Base-by-base conservation (phyloP, 306 rosid genomes). In the Gastrolobium bilobum region DNA sequence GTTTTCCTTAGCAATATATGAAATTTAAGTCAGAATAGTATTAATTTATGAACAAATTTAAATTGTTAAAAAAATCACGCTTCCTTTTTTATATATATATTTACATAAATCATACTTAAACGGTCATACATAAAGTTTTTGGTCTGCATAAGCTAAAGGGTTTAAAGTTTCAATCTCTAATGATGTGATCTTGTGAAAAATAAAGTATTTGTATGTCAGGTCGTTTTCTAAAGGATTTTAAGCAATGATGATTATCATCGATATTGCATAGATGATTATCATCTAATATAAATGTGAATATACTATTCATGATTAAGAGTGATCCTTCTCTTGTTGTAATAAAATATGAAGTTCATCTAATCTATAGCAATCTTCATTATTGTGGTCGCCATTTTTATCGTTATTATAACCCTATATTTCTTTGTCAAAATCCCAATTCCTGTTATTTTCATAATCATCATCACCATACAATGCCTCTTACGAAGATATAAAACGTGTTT, bases 161-260 rank as follows among this genome's bases (percentile, higher is more conserved):
- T 31, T 9, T 11, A 13, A 61, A 9, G 26, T 61, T 35, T 15
- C 6, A 11, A 5, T 10, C 31, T 37, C 35, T 3, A 13, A 11
- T 13, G 20, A 6, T 58, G 9, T 13, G 68, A 51, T 51, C 6
- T 5, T 51, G 20, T 51, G 20, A 51, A 4, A 35, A 35, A 5
- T 35, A 35, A 61, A 11, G 68, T 46, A 20, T 11, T 68, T 0
- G 2, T 15, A 14, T 15, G 47, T 33, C 60, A 10, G n/a, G 75
- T 69, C 47, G 50, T 69, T 13, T 69, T 35, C 75, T 35, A 10
- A n/a, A 50, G 4, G 38, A 13, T 71, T 52, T 71, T 51, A 35
- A 13, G 35, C 14, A 52, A 70, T 51, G 35, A 15, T 14, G 2
- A 52, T 52, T 14, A 34, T 69, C 5, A 68, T 13, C 57, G 20